phyloP scores from a whole-genome alignment of 306 rosid genomes.

The Myrica gale region DNA sequence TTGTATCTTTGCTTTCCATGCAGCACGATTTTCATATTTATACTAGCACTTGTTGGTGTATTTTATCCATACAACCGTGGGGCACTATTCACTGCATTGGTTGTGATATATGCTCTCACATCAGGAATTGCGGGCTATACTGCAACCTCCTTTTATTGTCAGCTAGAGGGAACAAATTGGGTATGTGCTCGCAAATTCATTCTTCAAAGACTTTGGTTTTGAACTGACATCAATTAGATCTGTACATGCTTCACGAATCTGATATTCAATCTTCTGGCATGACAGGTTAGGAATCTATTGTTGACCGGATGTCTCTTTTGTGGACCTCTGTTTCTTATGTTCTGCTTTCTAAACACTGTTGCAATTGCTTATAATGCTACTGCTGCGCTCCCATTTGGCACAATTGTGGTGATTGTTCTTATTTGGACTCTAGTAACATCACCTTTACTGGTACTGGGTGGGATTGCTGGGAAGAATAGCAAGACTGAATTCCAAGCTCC shows the following conservation, averaged over 20 bases:
- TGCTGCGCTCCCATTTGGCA: slow-evolving; percentile 73
- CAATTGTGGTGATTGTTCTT: slow-evolving; percentile 63
- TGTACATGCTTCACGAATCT: slow-evolving; percentile 2
- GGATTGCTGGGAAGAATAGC: slow-evolving; percentile 70
- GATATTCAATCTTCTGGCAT: slow-evolving; percentile 18
- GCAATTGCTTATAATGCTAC: slow-evolving; percentile 66
- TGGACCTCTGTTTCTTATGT: slow-evolving; percentile 59
- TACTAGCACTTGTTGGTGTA: slow-evolving; percentile 87
- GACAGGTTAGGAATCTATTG: slow-evolving; percentile 65
- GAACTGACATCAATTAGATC: slow-evolving; percentile 6
- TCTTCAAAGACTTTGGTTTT: slow-evolving; percentile 14
- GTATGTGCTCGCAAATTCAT: slow-evolving; percentile 35
- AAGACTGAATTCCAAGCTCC: slow-evolving; percentile 72
- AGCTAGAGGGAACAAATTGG: slow-evolving; percentile 90
- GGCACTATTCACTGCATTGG: slow-evolving; percentile 78
- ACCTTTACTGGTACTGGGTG: slow-evolving; percentile 69
- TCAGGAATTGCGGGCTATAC: slow-evolving; percentile 91
- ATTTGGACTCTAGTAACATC: slow-evolving; percentile 70
- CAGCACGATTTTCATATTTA: slow-evolving; percentile 77
- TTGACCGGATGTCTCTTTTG: slow-evolving; percentile 68
- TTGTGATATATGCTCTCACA: slow-evolving; percentile 87
- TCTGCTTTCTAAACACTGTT: slow-evolving; percentile 61
- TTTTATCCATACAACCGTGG: slow-evolving; percentile 97
- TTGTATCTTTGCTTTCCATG: slow-evolving; percentile 25
- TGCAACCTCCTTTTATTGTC: slow-evolving; percentile 89